Evolutionary conservation across 768 basidiomycete species (phyloP), one percentile per base, ranked within the genome.

Genomic region (Rhizopogon sp.): DNA sequence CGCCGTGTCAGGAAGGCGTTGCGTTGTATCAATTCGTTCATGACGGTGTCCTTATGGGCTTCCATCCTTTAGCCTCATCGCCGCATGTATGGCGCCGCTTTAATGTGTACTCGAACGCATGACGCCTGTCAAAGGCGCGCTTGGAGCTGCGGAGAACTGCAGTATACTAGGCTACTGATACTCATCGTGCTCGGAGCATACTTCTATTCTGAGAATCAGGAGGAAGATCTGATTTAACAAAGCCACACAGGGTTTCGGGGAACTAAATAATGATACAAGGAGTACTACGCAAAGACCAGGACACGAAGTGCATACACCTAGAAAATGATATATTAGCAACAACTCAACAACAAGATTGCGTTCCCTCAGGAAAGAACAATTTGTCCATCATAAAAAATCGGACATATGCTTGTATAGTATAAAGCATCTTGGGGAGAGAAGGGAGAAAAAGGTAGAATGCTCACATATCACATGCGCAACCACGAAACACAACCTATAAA

Each of bases 381-480:
- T 66, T 74, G 70, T 84, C 83, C 83, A 72, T 79, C 81, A 85
- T 77, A 58, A 67, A 25, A 70, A 60, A 63, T 85, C 81, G 81
- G 84, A 85, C 83, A 85, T 85, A 86, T 86, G 84, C 84, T 86
- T 86, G 84, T 85, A 74, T 72, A 67, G 54, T 67, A 59, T 66
- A 63, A 71, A 71, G 81, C 85, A 85, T 84, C 70, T 74, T 22
- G 76, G 74, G 67, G 44, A 55, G 10, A 56, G 40, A 51, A 42
- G 28, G 51, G 3, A 31, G n/a, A 20, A 5, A 29, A 39, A 45
- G 41, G 53, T 14, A 50, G 3, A 42, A 40, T 16, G 31, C 56
- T 54, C 57, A 39, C 47, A 11, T 17, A 40, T 37, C 7, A 35
- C 52, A 25, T 14, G 9, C 29, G 31, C 7, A 6, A 51, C 22